These are phyloP conservation scores for Metarhizium anisopliae DNA, from an alignment of 2,329 filamentous ascomycete genomes.

Conservation along the genomic window DNA sequence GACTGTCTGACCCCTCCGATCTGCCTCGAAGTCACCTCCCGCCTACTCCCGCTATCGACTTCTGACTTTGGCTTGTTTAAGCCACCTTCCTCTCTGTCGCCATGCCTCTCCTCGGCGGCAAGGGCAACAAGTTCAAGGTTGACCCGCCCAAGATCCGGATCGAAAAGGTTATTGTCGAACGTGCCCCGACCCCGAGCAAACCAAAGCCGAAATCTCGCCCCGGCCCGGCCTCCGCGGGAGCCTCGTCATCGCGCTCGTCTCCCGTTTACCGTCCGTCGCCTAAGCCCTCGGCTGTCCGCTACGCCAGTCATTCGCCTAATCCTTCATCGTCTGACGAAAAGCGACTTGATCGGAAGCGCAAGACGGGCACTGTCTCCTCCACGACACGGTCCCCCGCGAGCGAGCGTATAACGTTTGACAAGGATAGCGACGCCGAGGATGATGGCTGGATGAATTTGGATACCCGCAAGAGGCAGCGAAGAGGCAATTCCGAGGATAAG, in stretches of 20 bases:
- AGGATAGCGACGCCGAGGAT: constrained; percentile 41
- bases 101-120: constrained; percentile 33
- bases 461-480: constrained; percentile 39
- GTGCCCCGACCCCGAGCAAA: constrained; percentile 25
- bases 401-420: constrained; percentile 40
- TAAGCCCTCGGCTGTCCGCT: constrained; percentile 24
- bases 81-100: constrained; percentile 1
- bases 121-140: constrained; percentile 41
- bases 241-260: constrained; percentile 21
- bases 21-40: neutral
- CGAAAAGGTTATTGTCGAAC: constrained; percentile 40
- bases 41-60: neutral
- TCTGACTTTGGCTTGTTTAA: neutral
- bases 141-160: constrained; percentile 41
- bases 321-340: constrained; percentile 30
- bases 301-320: constrained; percentile 34
- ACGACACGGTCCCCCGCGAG: constrained; percentile 32
- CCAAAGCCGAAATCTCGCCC: constrained; percentile 25
- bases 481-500: constrained; percentile 27
- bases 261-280: constrained; percentile 30
- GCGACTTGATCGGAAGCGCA: constrained; percentile 38
- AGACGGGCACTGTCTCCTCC: constrained; percentile 25
- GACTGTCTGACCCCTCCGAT: neutral
- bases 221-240: constrained; percentile 12
- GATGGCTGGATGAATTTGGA: constrained; percentile 43